These are phyloP conservation scores for Aquilaria sinensis DNA, from an alignment of 345 rosid genomes.

Conservation along the genomic window DNA sequence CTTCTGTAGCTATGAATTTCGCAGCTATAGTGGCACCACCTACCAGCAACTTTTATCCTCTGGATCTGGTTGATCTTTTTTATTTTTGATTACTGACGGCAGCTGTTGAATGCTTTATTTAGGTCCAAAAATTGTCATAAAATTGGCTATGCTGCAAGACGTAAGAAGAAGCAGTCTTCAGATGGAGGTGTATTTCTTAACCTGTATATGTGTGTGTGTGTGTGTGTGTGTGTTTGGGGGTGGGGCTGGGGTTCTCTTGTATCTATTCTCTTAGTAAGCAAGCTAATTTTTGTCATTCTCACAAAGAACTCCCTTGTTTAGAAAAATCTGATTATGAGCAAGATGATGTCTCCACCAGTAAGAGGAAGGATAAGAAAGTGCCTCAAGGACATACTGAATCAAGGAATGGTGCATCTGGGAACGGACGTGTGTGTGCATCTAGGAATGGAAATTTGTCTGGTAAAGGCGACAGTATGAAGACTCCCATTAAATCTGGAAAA, in stretches of 20 bases:
- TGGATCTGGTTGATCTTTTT: background rate
- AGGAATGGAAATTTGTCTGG: conserved; percentile 27
- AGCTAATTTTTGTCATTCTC: no score
- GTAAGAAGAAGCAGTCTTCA: conserved; percentile 37
- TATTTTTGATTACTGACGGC: background rate
- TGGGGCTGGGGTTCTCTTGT: no score
- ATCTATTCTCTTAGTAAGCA: no score
- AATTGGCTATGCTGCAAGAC: conserved; percentile 75
- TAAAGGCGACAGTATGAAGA: conserved; percentile 13
- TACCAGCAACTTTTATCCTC: background rate
- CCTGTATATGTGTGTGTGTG: background rate
- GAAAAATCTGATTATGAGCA: conserved; percentile 21
- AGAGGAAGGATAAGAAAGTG: conserved; percentile 20
- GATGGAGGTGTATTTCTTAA: conserved; percentile 32
- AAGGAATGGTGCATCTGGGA: conserved; percentile 13
- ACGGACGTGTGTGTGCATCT: conserved; percentile 14
- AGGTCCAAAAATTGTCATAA: conserved; percentile 65
- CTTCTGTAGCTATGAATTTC: background rate
- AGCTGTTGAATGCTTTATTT: conserved; percentile 11
- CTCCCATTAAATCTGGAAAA: conserved; percentile 19
- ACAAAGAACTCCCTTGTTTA: conserved; percentile 19
- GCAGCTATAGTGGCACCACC: background rate
- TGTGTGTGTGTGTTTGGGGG: background rate
- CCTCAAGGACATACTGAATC: conserved; percentile 1
- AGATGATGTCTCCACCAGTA: conserved; percentile 21